Conservation (phyloP, 305 asterid species). For the Fraxinus platypoda region DNA sequence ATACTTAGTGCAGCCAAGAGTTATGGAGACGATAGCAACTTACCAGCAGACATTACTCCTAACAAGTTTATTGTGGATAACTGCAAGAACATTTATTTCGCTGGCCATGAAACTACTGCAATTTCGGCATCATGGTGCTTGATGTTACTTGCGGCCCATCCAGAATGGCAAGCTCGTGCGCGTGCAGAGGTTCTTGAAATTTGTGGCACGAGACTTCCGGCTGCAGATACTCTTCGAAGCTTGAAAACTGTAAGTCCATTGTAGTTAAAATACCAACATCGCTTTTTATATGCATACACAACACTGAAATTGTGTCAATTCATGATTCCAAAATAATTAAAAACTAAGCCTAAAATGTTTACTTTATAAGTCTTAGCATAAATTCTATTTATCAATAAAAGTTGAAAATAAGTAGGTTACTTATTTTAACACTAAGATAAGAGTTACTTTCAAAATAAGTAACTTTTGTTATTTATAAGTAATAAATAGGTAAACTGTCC, state of each 20-base stretch:
- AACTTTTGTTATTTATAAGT: no score
- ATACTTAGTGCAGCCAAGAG: conserved; percentile 54
- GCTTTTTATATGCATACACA: background rate
- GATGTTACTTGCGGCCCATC: conserved; percentile 66
- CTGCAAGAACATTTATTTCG: conserved; percentile 70
- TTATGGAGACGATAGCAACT: conserved; percentile 29
- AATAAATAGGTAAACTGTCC: no score
- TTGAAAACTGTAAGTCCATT: conserved; percentile 45
- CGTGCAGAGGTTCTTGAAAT: conserved; percentile 60
- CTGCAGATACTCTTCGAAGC: conserved; percentile 48
- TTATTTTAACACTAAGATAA: background rate
- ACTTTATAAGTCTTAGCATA: background rate
- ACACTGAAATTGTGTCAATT: background rate
- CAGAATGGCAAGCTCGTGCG: conserved; percentile 73
- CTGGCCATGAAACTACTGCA: conserved; percentile 71
- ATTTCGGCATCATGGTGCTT: conserved; percentile 72
- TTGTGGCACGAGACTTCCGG: conserved; percentile 44
- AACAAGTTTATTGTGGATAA: conserved; percentile 57
- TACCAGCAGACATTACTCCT: conserved; percentile 38
- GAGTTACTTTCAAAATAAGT: background rate
- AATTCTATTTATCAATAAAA: background rate
- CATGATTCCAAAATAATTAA: background rate
- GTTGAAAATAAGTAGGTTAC: background rate
- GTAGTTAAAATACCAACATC: background rate
- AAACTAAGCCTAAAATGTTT: background rate